These are phyloP conservation scores for Solanum ahanhuiri DNA, from an alignment of 257 asterid genomes.

Conservation along the genomic window DNA sequence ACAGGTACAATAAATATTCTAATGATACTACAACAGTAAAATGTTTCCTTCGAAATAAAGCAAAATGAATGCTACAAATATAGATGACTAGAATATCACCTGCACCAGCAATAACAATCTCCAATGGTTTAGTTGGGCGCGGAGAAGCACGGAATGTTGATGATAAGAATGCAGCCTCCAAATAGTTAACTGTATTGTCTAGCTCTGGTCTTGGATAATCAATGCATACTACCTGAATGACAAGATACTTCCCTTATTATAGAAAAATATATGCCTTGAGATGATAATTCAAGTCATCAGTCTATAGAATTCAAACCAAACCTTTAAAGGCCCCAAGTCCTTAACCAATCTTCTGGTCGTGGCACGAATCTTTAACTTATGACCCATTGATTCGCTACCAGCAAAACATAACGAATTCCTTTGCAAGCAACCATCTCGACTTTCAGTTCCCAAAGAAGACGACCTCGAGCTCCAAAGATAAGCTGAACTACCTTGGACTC, in stretches of 20 bases:
- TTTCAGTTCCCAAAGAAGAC: slow-evolving; percentile 21
- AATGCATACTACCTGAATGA: slow-evolving; percentile 68
- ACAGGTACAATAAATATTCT: not conserved
- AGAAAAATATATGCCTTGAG: not conserved
- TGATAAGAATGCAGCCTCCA: slow-evolving; percentile 86
- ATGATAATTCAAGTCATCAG: not conserved
- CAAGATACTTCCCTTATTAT: not conserved
- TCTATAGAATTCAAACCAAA: slow-evolving; percentile 15
- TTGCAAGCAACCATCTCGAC: slow-evolving; percentile 12
- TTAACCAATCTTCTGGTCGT: slow-evolving; percentile 17
- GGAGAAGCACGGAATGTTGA: slow-evolving; percentile 52
- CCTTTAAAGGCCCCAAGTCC: slow-evolving; percentile 42
- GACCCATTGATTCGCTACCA: slow-evolving; percentile 51
- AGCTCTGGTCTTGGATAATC: slow-evolving; percentile 88
- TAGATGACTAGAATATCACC: slow-evolving; percentile 26
- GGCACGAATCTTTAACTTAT: slow-evolving; percentile 29
- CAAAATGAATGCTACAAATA: not conserved
- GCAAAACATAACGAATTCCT: slow-evolving; percentile 39
- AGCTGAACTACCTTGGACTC: slow-evolving; percentile 30
- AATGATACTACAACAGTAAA: not conserved
- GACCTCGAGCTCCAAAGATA: slow-evolving; percentile 25
- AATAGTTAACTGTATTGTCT: slow-evolving; percentile 62
- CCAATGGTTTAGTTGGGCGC: slow-evolving; percentile 76
- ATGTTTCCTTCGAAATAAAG: not conserved
- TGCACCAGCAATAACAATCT: slow-evolving; percentile 91